Evolutionary conservation across 805 yeast genomes (phyloP).

Genomic region (Candida cerambycidarum): DNA sequence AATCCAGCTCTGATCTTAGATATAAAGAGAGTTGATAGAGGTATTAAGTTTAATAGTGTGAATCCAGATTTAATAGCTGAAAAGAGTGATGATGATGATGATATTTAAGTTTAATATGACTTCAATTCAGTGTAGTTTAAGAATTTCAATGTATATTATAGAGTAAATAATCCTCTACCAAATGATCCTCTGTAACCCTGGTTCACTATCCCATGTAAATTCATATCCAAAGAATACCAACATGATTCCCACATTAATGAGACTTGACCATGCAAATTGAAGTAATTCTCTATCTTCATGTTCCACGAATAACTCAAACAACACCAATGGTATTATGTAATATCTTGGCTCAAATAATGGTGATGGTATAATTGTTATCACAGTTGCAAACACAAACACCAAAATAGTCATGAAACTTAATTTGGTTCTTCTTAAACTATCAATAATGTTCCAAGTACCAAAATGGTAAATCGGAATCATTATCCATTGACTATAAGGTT

Average conservation of each 20-base stretch:
- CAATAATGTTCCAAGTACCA: slow-evolving; percentile 33
- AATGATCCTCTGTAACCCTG: slow-evolving; percentile 71
- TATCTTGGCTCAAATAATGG: slow-evolving; percentile 95
- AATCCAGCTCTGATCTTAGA: slow-evolving; percentile 22
- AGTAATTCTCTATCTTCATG: slow-evolving; percentile 28
- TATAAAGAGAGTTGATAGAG: slow-evolving; percentile 20
- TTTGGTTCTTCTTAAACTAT: slow-evolving; percentile 15
- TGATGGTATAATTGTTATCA: slow-evolving; percentile 74
- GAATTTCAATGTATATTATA: not conserved
- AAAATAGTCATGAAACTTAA: slow-evolving; percentile 41
- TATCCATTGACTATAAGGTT: slow-evolving; percentile 45
- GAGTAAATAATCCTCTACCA: slow-evolving; percentile 60
- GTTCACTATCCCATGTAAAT: slow-evolving; percentile 67
- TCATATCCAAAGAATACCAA: slow-evolving; percentile 58
- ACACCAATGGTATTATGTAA: slow-evolving; percentile 74
- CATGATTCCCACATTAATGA: slow-evolving; percentile 54
- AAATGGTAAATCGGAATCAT: slow-evolving; percentile 74
- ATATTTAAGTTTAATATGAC: not conserved
- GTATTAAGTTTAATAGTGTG: slow-evolving; percentile 33
- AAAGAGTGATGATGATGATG: slow-evolving; percentile 1
- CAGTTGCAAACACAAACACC: slow-evolving; percentile 51
- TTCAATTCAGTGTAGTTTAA: not conserved
- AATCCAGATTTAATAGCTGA: slow-evolving; percentile 7
- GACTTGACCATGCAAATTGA: slow-evolving; percentile 65
- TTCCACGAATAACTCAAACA: slow-evolving; percentile 61